Evolutionary conservation across 441 rosid genomes (phyloP).

Genomic region (Geranium incanum): DNA sequence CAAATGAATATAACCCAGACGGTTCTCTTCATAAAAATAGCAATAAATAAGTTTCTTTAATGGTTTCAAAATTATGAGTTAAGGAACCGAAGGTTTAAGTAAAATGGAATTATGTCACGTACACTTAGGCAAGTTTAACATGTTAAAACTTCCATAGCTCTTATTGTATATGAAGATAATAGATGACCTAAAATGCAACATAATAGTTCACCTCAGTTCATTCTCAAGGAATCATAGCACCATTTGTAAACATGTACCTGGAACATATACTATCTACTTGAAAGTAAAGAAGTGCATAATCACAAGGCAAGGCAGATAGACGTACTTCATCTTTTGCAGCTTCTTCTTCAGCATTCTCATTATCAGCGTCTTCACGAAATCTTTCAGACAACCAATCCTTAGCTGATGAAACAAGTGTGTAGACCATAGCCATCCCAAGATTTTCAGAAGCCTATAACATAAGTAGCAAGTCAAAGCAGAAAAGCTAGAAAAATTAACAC

Average conservation of each 20-base stretch:
- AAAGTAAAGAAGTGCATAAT: neutral
- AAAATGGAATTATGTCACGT: neutral
- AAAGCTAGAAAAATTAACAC: neutral
- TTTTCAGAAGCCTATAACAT: conserved; percentile 71
- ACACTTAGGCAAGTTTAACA: neutral
- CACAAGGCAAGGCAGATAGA: conserved; percentile 13
- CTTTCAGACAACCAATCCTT: conserved; percentile 86
- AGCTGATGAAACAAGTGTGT: conserved; percentile 82
- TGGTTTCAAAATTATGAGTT: neutral
- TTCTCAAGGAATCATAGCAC: neutral
- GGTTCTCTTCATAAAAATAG: too few relatives aligned
- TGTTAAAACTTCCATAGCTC: neutral
- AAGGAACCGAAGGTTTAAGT: neutral
- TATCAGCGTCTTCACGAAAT: conserved; percentile 52
- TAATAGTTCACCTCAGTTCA: neutral
- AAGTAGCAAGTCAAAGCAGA: conserved; percentile 11
- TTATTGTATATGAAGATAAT: neutral
- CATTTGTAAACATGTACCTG: neutral
- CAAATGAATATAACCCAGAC: too few relatives aligned
- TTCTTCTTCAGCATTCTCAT: conserved; percentile 40
- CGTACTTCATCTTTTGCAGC: conserved; percentile 82
- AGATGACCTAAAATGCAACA: neutral
- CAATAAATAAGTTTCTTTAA: too few relatives aligned
- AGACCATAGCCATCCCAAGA: conserved; percentile 95
- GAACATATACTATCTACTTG: neutral